phyloP scores from a whole-genome alignment of 2,329 filamentous ascomycete species.

The Calonectria crousiana region DNA sequence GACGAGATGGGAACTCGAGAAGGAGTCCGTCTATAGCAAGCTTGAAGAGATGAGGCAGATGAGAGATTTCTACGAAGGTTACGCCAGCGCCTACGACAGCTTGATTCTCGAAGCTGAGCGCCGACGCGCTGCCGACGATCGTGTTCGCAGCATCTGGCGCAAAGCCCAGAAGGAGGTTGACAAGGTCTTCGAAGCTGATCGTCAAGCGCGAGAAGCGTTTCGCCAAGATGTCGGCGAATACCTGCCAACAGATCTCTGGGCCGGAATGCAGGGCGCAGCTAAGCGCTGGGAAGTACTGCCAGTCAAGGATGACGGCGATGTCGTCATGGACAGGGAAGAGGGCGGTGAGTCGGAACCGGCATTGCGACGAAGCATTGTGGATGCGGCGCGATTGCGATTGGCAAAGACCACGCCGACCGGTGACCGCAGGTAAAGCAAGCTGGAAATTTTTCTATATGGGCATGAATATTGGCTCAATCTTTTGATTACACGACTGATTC shows the following conservation, averaged over 20 bases:
- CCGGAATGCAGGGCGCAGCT: conserved; percentile 74
- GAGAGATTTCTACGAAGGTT: conserved; percentile 87
- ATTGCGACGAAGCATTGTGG: conserved; percentile 39
- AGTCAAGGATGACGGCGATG: conserved; percentile 40
- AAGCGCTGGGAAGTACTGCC: conserved; percentile 63
- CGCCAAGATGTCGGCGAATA: conserved; percentile 86
- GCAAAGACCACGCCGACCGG: conserved; percentile 13
- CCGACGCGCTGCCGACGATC: conserved; percentile 77
- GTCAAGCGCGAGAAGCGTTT: conserved; percentile 80
- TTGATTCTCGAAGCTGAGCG: conserved; percentile 87
- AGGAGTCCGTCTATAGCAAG: conserved; percentile 74
- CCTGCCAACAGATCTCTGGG: conserved; percentile 90
- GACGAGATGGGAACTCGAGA: conserved; percentile 80
- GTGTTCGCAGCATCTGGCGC: conserved; percentile 79
- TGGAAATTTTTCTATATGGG: background rate
- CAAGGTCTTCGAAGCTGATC: conserved; percentile 79
- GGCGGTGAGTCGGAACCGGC: conserved; percentile 24
- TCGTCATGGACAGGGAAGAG: conserved; percentile 16
- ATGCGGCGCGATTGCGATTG: conserved; percentile 39
- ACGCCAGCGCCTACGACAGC: conserved; percentile 85
- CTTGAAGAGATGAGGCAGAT: conserved; percentile 83
- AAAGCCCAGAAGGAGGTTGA: conserved; percentile 84
- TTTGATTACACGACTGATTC: background rate
- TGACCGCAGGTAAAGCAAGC: conserved; percentile 23
- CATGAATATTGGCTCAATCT: background rate